phyloP scores from a whole-genome alignment of 768 basidiomycete genomes.

The Gloeostereum incarnatum region DNA sequence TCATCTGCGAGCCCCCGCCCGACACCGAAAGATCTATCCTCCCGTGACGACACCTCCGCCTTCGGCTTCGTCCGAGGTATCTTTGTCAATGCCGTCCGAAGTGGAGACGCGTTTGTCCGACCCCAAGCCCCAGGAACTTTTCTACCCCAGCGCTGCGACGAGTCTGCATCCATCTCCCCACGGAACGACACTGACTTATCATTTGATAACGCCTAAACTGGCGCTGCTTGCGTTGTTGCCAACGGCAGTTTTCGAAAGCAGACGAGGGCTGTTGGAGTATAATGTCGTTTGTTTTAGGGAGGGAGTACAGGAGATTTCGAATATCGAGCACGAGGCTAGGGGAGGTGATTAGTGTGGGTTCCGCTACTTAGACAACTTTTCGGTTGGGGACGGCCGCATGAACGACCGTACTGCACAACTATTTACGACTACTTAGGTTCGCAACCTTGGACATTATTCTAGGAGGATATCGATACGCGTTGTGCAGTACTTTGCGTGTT shows the following conservation, averaged over 20 bases:
- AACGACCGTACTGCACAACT: too few species aligned
- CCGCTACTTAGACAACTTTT: too few species aligned
- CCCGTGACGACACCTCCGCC: slow-evolving; percentile 13
- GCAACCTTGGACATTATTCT: too few species aligned
- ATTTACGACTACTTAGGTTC: too few species aligned
- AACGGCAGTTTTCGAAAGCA: slow-evolving; percentile 60
- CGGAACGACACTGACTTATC: slow-evolving; percentile 77
- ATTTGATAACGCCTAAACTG: slow-evolving; percentile 66
- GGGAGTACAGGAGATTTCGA: slow-evolving; percentile 76
- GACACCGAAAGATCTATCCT: slow-evolving; percentile 3
- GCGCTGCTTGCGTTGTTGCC: slow-evolving; percentile 67
- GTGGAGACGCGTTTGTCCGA: too few species aligned
- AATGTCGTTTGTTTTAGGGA: slow-evolving; percentile 82
- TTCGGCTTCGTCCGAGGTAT: slow-evolving; percentile 15
- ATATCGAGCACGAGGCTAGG: slow-evolving; percentile 56
- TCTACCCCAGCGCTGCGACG: slow-evolving; percentile 64
- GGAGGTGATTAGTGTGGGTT: slow-evolving; percentile 15
- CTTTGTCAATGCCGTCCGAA: slow-evolving; percentile 3
- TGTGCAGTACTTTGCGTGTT: too few species aligned
- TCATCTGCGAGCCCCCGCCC: slow-evolving; percentile 9
- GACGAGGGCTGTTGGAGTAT: slow-evolving; percentile 74
- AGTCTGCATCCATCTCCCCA: slow-evolving; percentile 48
- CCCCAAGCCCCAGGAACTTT: slow-evolving; percentile 26
- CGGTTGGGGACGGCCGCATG: too few species aligned
- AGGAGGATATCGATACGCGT: too few species aligned